Base-by-base conservation (phyloP, 1,284 basidiomycete genomes). In the Psilocybe mexicana region DNA sequence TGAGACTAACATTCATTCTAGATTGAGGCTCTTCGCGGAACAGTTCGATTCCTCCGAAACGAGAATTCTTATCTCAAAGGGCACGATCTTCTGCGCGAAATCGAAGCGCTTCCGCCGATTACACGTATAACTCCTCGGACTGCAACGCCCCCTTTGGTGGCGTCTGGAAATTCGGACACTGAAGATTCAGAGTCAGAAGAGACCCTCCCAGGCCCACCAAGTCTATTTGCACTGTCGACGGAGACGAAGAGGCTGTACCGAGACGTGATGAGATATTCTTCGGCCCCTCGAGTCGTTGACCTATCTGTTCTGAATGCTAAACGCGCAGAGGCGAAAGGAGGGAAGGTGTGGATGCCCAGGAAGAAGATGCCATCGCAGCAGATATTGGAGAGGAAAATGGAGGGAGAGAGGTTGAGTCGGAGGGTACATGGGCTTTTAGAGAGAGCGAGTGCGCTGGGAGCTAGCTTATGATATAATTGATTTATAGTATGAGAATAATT, bases 61-160 rank as follows among this genome's bases (percentile, higher is more conserved):
- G 96, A 99, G 73, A 99, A 99, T 72, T 85, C 92, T 1, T 92
- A 92, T 70, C 85, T 99, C 71, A 96, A 93, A 70, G 90, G 93
- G 1, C 88, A 92, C 69, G 93, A 94, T 67, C 79, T 98, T 0
- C 84, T 96, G 62, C 82, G 84, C 56, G 91, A 94, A 66, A 86
- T 98, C 57, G 83, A 90, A 61, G 72, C 84, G 2, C 77, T 98
- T 0, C 91, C 88, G 8, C 76, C 78, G 0, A 79, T 96, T 8
- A 75, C 80, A 2, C 73, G 75, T 47, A 77, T 79, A n/a, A 58
- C 76, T 59, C 72, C 68, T 28, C 76, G 81, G 25, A 67, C 76
- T 12, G 76, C 79, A 12, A 88, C 86, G 14, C 89, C 89, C 7
- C 78, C 82, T 1, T 74, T 91, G 33, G 82, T 82, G 46, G 76